phyloP scores from a whole-genome alignment of 2,329 filamentous ascomycete genomes.

The Albifimbria verrucaria region DNA sequence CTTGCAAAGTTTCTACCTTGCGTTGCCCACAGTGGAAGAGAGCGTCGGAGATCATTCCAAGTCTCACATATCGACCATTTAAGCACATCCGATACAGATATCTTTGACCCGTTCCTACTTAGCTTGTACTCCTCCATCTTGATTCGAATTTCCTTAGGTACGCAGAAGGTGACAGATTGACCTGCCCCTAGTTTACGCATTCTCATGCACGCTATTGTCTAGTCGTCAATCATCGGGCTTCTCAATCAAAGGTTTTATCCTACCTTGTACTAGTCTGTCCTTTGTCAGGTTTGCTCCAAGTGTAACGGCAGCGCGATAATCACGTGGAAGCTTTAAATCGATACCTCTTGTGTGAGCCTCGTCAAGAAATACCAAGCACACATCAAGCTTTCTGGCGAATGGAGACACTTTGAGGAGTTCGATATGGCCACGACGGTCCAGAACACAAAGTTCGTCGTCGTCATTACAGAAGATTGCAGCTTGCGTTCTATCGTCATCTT shows the following conservation, averaged over 20 bases:
- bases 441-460: slow-evolving; percentile 49
- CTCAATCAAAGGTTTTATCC: slow-evolving; percentile 14
- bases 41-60: background rate
- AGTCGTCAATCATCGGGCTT: background rate
- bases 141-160: slow-evolving; percentile 53
- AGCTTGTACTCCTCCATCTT: slow-evolving; percentile 37
- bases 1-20: slow-evolving; percentile 1
- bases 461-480: slow-evolving; percentile 54
- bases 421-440: slow-evolving; percentile 41
- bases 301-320: slow-evolving; percentile 63
- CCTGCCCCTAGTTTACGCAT: slow-evolving; percentile 63
- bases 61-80: slow-evolving; percentile 1
- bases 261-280: slow-evolving; percentile 65
- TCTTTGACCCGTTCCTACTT: background rate
- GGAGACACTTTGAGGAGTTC: slow-evolving; percentile 56
- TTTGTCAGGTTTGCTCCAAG: slow-evolving; percentile 63
- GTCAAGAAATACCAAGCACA: slow-evolving; percentile 65
- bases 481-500: slow-evolving; percentile 2
- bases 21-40: background rate
- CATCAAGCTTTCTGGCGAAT: slow-evolving; percentile 50
- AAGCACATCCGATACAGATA: background rate
- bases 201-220: slow-evolving; percentile 56
- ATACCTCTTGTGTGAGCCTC: slow-evolving; percentile 68
- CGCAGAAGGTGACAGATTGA: slow-evolving; percentile 59
- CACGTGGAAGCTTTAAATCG: slow-evolving; percentile 56